These are phyloP conservation scores for Elsinoe necatrix DNA, from an alignment of 2,329 filamentous ascomycete species.

Conservation along the genomic window DNA sequence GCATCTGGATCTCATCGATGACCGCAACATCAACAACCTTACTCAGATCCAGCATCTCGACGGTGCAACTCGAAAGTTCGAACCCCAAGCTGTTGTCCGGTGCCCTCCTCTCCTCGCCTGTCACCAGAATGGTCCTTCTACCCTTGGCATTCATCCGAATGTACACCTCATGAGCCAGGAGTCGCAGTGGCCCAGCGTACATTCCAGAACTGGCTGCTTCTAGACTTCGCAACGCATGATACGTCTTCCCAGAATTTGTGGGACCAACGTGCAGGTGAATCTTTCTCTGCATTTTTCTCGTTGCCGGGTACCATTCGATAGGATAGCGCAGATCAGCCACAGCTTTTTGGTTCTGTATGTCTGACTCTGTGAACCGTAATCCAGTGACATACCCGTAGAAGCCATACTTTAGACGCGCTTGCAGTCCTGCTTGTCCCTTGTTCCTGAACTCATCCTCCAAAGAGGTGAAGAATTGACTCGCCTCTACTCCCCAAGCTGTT, in stretches of 20 bases:
- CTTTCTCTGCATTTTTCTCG: conserved; percentile 68
- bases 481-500: background rate
- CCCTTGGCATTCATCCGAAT: conserved; percentile 73
- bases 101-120: conserved; percentile 74
- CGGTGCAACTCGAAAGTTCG: conserved; percentile 72
- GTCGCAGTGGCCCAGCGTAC: conserved; percentile 80
- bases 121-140: conserved; percentile 68
- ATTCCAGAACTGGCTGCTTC: conserved; percentile 68
- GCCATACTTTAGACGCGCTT: conserved; percentile 48
- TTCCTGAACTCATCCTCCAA: conserved; percentile 15
- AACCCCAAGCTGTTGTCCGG: conserved; percentile 43
- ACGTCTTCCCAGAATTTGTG: conserved; percentile 97
- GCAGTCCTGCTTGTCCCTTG: conserved; percentile 23
- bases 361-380: conserved; percentile 46
- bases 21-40: conserved; percentile 76
- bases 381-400: conserved; percentile 60
- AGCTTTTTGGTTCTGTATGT: conserved; percentile 52
- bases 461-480: conserved; percentile 1
- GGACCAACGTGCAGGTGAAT: conserved; percentile 92
- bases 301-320: conserved; percentile 83
- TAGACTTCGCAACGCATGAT: conserved; percentile 78
- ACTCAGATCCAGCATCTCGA: conserved; percentile 70
- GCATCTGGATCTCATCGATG: conserved; percentile 99
- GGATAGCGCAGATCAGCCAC: conserved; percentile 82
- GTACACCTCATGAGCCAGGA: conserved; percentile 93